These are phyloP conservation scores for Monosporozyma aquatica DNA, from an alignment of 805 yeast species.

Conservation along the genomic window DNA sequence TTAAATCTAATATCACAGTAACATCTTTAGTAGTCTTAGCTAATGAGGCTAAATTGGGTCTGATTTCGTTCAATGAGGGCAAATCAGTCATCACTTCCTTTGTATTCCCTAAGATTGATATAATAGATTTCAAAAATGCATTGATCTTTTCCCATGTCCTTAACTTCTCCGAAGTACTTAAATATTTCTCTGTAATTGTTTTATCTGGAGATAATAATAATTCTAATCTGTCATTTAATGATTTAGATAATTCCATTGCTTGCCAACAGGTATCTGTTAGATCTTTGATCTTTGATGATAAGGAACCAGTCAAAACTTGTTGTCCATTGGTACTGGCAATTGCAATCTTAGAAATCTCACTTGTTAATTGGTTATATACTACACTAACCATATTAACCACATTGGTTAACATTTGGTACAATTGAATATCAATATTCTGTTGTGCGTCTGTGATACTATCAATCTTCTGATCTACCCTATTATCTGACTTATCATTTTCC, in stretches of 20 bases:
- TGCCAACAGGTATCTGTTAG: constrained; percentile 66
- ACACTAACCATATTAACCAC: constrained; percentile 64
- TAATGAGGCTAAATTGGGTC: constrained; percentile 69
- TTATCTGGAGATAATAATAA: constrained; percentile 32
- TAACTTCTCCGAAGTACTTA: constrained; percentile 43
- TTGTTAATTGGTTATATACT: constrained; percentile 67
- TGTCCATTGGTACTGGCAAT: constrained; percentile 39
- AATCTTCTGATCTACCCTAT: neutral
- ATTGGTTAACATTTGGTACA: constrained; percentile 52
- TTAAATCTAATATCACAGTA: constrained; percentile 70
- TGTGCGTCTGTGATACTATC: constrained; percentile 18
- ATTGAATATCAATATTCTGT: constrained; percentile 53
- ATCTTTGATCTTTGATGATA: constrained; percentile 60
- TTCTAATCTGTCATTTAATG: constrained; percentile 47
- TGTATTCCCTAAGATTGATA: constrained; percentile 74
- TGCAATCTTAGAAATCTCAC: constrained; percentile 59
- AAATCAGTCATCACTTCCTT: constrained; percentile 74
- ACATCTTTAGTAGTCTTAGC: constrained; percentile 89
- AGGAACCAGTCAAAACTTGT: constrained; percentile 28
- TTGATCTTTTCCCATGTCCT: constrained; percentile 82
- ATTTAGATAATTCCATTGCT: constrained; percentile 74
- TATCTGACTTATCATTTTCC: too few species aligned
- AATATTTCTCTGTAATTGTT: constrained; percentile 28
- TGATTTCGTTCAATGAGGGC: constrained; percentile 67
- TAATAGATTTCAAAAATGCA: constrained; percentile 69